phyloP scores from a whole-genome alignment of 108 stramenopile species.

The Conticribra guillardii region DNA sequence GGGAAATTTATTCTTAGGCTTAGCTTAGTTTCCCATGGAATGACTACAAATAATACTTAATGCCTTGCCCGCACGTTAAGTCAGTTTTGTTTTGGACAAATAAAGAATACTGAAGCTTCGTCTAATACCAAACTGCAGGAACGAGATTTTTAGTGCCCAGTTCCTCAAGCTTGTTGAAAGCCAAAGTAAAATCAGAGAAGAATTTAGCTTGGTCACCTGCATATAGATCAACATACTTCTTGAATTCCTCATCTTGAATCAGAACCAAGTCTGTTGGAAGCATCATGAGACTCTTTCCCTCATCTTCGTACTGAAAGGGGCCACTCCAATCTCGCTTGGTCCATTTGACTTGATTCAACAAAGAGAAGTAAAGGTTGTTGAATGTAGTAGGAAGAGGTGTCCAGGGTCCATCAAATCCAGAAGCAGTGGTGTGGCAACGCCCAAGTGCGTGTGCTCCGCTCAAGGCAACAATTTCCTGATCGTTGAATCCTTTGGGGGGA shows the following conservation, averaged over 20 bases:
- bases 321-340: constrained; percentile 64
- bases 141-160: constrained; percentile 56
- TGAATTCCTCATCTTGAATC: constrained; percentile 72
- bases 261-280: constrained; percentile 80
- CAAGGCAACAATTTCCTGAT: constrained; percentile 84
- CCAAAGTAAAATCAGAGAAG: constrained; percentile 73
- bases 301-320: constrained; percentile 80
- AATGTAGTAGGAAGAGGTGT: constrained; percentile 76
- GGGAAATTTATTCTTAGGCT: no score
- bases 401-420: constrained; percentile 88
- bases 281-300: constrained; percentile 77
- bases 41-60: no score
- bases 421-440: constrained; percentile 80
- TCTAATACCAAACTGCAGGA: constrained; percentile 55
- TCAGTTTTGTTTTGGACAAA: no score
- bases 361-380: constrained; percentile 81
- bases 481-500: constrained; percentile 60
- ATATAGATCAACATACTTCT: constrained; percentile 76
- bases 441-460: constrained; percentile 93
- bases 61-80: no score
- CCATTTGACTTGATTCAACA: constrained; percentile 67
- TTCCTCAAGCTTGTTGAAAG: constrained; percentile 79
- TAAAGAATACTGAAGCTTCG: no score
- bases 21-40: no score
- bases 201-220: constrained; percentile 72